Base-by-base conservation (phyloP, 2,329 filamentous ascomycete genomes). In the Colletotrichum sp. region DNA sequence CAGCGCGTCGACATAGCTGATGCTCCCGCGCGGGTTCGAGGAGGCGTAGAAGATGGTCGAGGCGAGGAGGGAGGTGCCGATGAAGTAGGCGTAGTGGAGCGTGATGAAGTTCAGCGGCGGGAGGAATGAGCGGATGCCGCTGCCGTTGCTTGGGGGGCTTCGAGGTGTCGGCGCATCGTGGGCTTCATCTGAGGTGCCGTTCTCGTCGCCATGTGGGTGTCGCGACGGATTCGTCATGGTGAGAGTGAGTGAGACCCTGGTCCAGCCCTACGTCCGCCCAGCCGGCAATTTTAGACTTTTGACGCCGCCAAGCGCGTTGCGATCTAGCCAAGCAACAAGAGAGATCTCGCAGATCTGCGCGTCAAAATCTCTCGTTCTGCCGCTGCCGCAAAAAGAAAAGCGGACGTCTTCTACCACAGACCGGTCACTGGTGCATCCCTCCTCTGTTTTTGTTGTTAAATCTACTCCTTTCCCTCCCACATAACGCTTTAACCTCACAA, bases 1-100 rank as follows among this genome's bases (percentile, higher is more conserved):
- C 18, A 95, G 82, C n/a, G 90, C 88, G 80, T 95, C 93, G 49
- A 88, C 88, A 82, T 92, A 95, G 62, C 85, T 83, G 66, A 95
- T 86, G 77, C 86, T 90, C 68, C 84, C 82, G 21, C 83, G 80
- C 1, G 91, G 89, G 3, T 86, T 87, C 1, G 90, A 91, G 1
- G 89, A 86, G 10, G 86, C 88, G 88, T 89, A 95, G 80, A 94
- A 92, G 68, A 95, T 88, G 73, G 90, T 78, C 16, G 92, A 92
- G 68, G 86, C 87, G 24, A 93, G 34, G 8, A 94, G 81, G 68
- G 87, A 88, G 8, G 89, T 89, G 13, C 84, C 75, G 76, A 93
- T 86, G 81, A 95, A 95, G 83, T 94, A 95, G 67, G 88, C 81
- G 83, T 94, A 94, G 81, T 95, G 93, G 8, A 94, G 79, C 3